Evolutionary conservation across 1,139 yeast species (phyloP), one percentile per base, ranked within the genome.

Genomic region (Debaryomyces udenii): DNA sequence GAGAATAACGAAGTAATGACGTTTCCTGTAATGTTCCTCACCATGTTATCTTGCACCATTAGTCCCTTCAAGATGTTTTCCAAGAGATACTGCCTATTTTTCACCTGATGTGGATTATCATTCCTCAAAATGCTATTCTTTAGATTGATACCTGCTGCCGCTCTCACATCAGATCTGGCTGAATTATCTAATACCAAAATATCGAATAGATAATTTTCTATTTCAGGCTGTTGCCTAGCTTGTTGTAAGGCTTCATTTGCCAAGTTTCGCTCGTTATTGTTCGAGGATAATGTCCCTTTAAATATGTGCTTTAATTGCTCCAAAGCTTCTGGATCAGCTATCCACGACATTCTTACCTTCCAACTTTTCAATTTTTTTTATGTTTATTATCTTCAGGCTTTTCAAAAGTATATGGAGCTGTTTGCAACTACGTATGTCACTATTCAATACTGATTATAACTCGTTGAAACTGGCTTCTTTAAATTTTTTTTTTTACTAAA

Each of bases 1-100:
- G 86, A 74, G 52, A 91, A 86, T 31, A 93, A 66, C 0, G 96
- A 77, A 2, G 98, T 87, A 39, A 93, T 83, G 40, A 90, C 96
- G 56, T 84, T 91, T 34, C 98, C 96, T 10, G 96, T 83, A 46
- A 91, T 88, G 56, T 87, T 89, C 47, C 96, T 76, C 18, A 91
- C 87, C 55, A 87, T 67, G 14, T 69, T 61, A 46, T 80, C 81
- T 1, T 66, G 55, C 42, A 80, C 86, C 37, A 78, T 61, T 39
- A 93, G 71, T 1, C 97, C 99, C 41, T 74, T 73, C 28, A 88
- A 64, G 18, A 90, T 73, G 50, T 81, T 71, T n/a, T 73, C 66
- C 51, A 86, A 73, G 23, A 90, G 67, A 55, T 83, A 86, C 15
- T 66, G 67, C 44, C 81, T 68, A 35, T 75, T 65, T 15, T 62